Evolutionary conservation across 768 basidiomycete species (phyloP).

Genomic region (Kwoniella shandongensis): DNA sequence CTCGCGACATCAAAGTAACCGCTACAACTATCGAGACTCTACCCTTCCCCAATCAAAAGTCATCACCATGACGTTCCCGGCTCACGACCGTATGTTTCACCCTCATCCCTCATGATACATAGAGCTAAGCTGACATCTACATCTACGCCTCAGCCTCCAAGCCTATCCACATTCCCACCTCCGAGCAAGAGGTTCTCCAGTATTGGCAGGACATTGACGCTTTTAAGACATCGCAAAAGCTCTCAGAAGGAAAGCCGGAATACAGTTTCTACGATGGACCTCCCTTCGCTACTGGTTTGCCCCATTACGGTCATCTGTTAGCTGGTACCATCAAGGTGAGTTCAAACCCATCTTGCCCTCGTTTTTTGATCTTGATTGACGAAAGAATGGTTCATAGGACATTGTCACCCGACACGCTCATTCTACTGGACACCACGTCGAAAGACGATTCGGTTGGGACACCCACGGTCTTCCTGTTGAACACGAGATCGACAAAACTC

Average conservation of each 20-base stretch:
- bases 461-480: constrained; percentile 98
- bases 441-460: constrained; percentile 96
- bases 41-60: background rate
- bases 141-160: constrained; percentile 34
- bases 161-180: constrained; percentile 48
- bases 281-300: constrained; percentile 93
- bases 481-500: constrained; percentile 97
- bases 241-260: constrained; percentile 84
- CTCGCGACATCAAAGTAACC: no score
- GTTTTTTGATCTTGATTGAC: background rate
- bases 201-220: constrained; percentile 98
- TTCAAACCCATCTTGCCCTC: background rate
- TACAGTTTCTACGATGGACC: constrained; percentile 97
- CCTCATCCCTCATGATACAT: no score
- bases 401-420: constrained; percentile 96
- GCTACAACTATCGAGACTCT: background rate
- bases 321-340: constrained; percentile 58
- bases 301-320: constrained; percentile 92
- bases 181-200: constrained; percentile 69
- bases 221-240: constrained; percentile 88
- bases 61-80: constrained; percentile 34
- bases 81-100: constrained; percentile 38
- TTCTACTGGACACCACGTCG: constrained; percentile 86
- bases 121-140: background rate
- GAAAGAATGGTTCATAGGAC: constrained; percentile 63